Conservation (phyloP, 78 protist genomes). For the Dictyostelium citrinum region DNA sequence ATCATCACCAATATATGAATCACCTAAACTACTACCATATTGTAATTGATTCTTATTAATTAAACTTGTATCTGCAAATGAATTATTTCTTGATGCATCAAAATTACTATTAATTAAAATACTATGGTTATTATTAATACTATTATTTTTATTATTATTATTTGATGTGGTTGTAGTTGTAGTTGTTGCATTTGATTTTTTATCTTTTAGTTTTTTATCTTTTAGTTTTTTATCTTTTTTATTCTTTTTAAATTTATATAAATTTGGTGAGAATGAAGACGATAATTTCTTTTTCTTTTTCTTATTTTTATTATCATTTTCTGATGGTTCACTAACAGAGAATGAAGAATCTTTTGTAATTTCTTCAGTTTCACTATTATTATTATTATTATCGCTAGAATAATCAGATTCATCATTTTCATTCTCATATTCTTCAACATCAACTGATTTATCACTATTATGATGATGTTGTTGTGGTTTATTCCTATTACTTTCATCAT, state of each 20-base stretch:
- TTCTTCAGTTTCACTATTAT: slow-evolving; percentile 2
- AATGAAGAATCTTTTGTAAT: neutral
- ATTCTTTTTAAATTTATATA: neutral
- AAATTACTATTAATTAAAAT: neutral
- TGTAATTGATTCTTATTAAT: neutral
- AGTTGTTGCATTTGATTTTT: neutral
- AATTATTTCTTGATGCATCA: neutral
- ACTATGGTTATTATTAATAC: neutral
- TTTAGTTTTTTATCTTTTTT: slow-evolving; percentile 12
- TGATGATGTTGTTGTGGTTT: neutral
- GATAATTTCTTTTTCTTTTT: neutral
- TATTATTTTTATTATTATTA: neutral
- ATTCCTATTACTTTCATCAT: neutral
- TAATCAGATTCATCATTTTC: slow-evolving; percentile 7
- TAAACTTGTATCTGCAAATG: neutral
- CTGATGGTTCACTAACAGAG: neutral
- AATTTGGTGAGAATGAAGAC: neutral
- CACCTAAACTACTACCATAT: slow-evolving; percentile 7
- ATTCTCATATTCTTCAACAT: neutral
- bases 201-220: neutral
- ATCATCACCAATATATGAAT: slow-evolving; percentile 14
- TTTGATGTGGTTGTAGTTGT: neutral
- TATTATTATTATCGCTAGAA: neutral
- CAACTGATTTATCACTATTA: neutral
- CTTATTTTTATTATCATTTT: neutral